Percentiles rank a stretch among this genome's conserved stretches.
Evolutionary conservation across 306 rosid species (phyloP).

Genomic region (Quercus agrifolia): DNA sequence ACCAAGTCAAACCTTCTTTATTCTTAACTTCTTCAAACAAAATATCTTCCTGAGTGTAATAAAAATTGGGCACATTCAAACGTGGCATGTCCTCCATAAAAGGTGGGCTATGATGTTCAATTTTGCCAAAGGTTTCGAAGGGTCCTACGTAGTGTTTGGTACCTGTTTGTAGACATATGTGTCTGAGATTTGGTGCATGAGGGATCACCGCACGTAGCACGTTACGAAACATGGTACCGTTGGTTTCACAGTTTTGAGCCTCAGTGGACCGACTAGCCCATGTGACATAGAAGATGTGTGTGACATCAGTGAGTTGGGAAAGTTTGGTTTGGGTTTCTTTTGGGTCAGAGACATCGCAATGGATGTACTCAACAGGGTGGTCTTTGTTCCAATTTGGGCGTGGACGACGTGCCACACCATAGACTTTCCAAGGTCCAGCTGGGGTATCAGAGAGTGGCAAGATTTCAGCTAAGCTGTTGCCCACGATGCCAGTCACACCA

Average conservation of each 20-base stretch:
- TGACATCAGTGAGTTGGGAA: slow-evolving; percentile 52
- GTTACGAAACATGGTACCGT: slow-evolving; percentile 54
- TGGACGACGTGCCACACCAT: slow-evolving; percentile 72
- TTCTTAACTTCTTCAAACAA: slow-evolving; percentile 35
- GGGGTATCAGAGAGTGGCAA: slow-evolving; percentile 73
- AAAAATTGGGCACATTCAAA: slow-evolving; percentile 42
- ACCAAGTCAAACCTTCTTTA: slow-evolving; percentile 54
- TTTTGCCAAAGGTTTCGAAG: slow-evolving; percentile 26
- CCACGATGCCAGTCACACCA: slow-evolving; percentile 70
- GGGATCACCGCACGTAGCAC: slow-evolving; percentile 55
- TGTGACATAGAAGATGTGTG: slow-evolving; percentile 66
- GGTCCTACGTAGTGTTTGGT: slow-evolving; percentile 54
- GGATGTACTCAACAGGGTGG: slow-evolving; percentile 57
- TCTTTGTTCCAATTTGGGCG: slow-evolving; percentile 70
- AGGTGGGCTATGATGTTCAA: slow-evolving; percentile 43
- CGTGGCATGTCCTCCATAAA: slow-evolving; percentile 66
- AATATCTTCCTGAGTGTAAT: slow-evolving; percentile 47
- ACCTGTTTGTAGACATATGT: slow-evolving; percentile 69
- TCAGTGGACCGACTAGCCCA: slow-evolving; percentile 53
- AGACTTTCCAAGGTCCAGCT: slow-evolving; percentile 80
- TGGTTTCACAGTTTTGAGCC: slow-evolving; percentile 45
- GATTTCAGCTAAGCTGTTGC: slow-evolving; percentile 78
- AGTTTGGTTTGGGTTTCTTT: slow-evolving; percentile 50
- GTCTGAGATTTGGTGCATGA: slow-evolving; percentile 59
- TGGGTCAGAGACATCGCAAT: slow-evolving; percentile 60